Evolutionary conservation across 345 rosid species (phyloP).

Genomic region (Melaleuca quinquenervia): DNA sequence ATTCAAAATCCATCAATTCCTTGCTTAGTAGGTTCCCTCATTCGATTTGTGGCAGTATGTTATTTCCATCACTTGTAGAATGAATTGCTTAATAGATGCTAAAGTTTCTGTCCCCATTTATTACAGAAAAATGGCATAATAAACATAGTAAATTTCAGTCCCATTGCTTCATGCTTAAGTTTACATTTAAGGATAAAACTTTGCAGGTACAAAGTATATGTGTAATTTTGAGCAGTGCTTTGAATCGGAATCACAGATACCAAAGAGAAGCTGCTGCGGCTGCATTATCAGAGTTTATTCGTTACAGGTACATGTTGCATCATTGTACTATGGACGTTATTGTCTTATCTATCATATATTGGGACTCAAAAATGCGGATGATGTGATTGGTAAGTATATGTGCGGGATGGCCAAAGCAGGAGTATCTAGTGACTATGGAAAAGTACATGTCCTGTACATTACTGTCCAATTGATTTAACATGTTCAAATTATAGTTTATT

Average conservation of each 20-base stretch:
- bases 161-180: background rate
- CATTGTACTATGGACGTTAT: background rate
- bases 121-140: background rate
- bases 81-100: background rate
- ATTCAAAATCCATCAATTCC: background rate
- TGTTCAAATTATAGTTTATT: background rate
- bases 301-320: slow-evolving; percentile 45
- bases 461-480: background rate
- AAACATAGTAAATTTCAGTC: background rate
- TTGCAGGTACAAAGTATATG: slow-evolving; percentile 72
- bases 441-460: background rate
- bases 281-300: slow-evolving; percentile 86
- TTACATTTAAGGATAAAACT: background rate
- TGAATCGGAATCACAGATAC: slow-evolving; percentile 54
- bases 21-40: background rate
- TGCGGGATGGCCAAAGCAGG: background rate
- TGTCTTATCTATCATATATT: background rate
- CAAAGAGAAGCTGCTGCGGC: slow-evolving; percentile 98
- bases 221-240: slow-evolving; percentile 59
- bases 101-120: background rate
- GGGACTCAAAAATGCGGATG: background rate
- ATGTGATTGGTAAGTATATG: background rate
- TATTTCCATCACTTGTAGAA: background rate
- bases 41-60: background rate
- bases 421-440: background rate